These are phyloP conservation scores for Fraxinus sp. DNA, from an alignment of 305 asterid species.

Conservation along the genomic window DNA sequence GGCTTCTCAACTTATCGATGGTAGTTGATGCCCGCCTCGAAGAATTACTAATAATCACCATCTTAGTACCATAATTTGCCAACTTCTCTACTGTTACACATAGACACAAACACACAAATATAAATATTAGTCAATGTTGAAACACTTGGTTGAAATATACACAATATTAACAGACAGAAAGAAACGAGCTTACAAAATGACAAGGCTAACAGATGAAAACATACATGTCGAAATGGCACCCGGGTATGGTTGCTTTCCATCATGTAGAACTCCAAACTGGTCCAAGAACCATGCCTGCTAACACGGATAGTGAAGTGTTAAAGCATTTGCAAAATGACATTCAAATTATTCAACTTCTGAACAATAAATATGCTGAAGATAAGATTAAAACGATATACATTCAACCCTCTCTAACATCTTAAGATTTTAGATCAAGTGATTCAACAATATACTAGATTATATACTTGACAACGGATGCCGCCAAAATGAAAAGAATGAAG, in stretches of 20 bases:
- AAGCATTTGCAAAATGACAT: background rate
- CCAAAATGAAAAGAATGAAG: background rate
- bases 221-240: slow-evolving; percentile 91
- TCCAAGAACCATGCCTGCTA: slow-evolving; percentile 93
- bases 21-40: slow-evolving; percentile 89
- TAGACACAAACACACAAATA: background rate
- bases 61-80: slow-evolving; percentile 78
- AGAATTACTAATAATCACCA: slow-evolving; percentile 91
- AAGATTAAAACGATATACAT: background rate
- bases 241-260: slow-evolving; percentile 92
- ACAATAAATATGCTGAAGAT: background rate
- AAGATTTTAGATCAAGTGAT: background rate
- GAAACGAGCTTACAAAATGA: slow-evolving; percentile 35
- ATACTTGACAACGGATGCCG: background rate
- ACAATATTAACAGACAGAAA: background rate
- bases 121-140: background rate
- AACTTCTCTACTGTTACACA: slow-evolving; percentile 64
- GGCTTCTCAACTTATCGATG: slow-evolving; percentile 68
- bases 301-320: slow-evolving; percentile 18
- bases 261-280: slow-evolving; percentile 93
- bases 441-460: background rate
- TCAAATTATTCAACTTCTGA: background rate
- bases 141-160: slow-evolving; percentile 5
- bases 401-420: background rate
- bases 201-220: slow-evolving; percentile 43